Evolutionary conservation across 2,329 filamentous ascomycete species (phyloP), one percentile per base, ranked within the genome.

Genomic region (Cercospora beticola): DNA sequence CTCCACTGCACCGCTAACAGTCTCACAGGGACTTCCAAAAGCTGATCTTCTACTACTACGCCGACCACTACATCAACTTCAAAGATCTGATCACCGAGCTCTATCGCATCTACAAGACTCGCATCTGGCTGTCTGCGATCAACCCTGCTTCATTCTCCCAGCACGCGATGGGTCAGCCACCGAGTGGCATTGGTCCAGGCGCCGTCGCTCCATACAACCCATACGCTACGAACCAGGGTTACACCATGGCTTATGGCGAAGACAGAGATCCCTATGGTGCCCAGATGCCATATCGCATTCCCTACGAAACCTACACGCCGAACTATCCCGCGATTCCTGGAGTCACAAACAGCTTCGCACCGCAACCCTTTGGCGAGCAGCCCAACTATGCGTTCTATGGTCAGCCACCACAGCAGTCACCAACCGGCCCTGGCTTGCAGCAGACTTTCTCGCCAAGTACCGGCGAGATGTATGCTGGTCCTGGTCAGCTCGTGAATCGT

Each of bases 61-160:
- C 95, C 64, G 94, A 97, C 77, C 89, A 93, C 0, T 99, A 99
- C 79, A 97, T 99, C 84, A 98, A 98, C 82, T 99, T 99, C 86
- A 99, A 99, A 79, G 92, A 93, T 2, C 88, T 99, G 16, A 95
- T 99, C 64, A 97, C 94, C 0, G 95, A 99, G 78, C 86, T 99
- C 12, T 99, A 98, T 87, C 98, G 98, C 82, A 94, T 98, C 71
- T 99, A 98, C 86, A 99, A 99, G 84, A 97, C 94, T 23, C 89
- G 96, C 74, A 99, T 99, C 76, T 99, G 95, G 95, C 97, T 99
- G 92, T 98, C 94, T 4, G 95, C 95, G 4, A 97, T 99, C 80
- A 99, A 99, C 78, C 95, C 95, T 7, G 95, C 94, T 5, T 97
- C 94, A 0, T 97, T 98, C 79, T 77, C 78, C 4, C 76, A 78